A percentile compares a stretch with the other conserved stretches of the same genome.
Evolutionary conservation across 108 stramenopile species (phyloP).

Genomic region (Poteriospumella lacustris): DNA sequence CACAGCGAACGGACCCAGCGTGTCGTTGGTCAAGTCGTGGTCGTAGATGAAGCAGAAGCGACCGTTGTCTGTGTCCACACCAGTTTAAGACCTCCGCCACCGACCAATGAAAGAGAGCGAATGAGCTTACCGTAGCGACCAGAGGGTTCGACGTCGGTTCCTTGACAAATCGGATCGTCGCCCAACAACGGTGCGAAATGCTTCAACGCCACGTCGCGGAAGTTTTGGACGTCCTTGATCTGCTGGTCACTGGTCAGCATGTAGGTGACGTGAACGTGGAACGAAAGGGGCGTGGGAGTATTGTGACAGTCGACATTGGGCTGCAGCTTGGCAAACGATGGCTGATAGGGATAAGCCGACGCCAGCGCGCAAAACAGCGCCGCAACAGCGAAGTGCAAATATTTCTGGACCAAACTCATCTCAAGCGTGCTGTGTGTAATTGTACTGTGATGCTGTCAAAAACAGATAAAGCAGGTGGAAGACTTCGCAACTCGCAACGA

Average conservation of each 20-base stretch:
- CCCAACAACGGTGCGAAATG: neutral
- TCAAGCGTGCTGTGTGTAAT: no score
- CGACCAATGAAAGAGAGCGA: no score
- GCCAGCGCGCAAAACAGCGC: neutral
- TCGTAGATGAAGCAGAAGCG: neutral
- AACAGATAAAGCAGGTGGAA: no score
- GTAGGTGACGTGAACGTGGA: conserved; percentile 12
- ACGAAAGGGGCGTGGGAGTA: neutral
- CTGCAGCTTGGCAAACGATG: neutral
- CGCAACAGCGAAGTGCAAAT: no score
- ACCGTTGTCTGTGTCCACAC: neutral
- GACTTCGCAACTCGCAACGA: no score
- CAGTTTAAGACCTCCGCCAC: no score
- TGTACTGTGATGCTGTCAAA: no score
- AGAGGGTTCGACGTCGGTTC: neutral
- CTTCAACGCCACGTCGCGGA: neutral
- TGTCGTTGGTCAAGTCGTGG: conserved; percentile 10
- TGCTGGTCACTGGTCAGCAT: neutral
- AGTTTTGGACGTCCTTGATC: neutral
- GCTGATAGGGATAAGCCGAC: neutral
- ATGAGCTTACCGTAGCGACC: conserved; percentile 1
- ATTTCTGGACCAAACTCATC: no score
- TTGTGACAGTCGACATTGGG: neutral
- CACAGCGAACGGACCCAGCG: conserved; percentile 16
- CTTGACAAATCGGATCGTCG: neutral